These are phyloP conservation scores for Prunus padus DNA, from an alignment of 306 rosid genomes.

Conservation along the genomic window DNA sequence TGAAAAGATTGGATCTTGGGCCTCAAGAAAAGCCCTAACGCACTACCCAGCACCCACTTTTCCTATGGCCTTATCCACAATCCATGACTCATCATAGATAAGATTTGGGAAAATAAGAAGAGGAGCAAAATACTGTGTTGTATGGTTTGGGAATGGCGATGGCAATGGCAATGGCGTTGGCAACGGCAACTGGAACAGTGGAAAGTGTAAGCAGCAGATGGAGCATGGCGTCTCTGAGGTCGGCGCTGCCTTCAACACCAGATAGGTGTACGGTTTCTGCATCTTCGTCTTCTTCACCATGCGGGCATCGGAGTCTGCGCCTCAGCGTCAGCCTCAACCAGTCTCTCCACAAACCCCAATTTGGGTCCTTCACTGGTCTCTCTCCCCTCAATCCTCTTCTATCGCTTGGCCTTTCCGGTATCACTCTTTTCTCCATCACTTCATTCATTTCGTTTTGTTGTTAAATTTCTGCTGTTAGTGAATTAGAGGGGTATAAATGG, in stretches of 20 bases:
- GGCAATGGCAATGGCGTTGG: slow-evolving; percentile 19
- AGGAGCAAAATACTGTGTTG: neutral
- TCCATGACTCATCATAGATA: slow-evolving; percentile 1
- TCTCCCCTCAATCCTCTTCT: slow-evolving; percentile 41
- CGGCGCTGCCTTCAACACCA: slow-evolving; percentile 50
- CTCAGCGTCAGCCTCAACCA: slow-evolving; percentile 28
- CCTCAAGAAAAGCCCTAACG: neutral
- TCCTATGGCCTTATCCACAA: neutral
- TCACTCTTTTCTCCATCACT: neutral
- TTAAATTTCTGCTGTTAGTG: neutral
- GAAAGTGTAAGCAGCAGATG: slow-evolving; percentile 34
- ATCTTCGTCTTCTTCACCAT: slow-evolving; percentile 20
- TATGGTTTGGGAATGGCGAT: slow-evolving; percentile 18
- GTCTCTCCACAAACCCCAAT: slow-evolving; percentile 31
- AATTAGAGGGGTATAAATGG: neutral
- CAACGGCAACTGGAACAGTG: slow-evolving; percentile 16
- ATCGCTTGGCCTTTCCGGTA: slow-evolving; percentile 54
- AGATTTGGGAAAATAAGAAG: neutral
- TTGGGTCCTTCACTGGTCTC: slow-evolving; percentile 62
- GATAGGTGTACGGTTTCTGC: slow-evolving; percentile 25
- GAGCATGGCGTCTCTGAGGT: slow-evolving; percentile 63
- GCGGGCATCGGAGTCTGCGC: slow-evolving; percentile 13
- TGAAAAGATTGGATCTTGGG: neutral
- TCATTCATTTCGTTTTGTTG: neutral
- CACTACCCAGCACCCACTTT: neutral